These are phyloP conservation scores for Aegle marmelos DNA, from an alignment of 345 rosid genomes.

Conservation along the genomic window DNA sequence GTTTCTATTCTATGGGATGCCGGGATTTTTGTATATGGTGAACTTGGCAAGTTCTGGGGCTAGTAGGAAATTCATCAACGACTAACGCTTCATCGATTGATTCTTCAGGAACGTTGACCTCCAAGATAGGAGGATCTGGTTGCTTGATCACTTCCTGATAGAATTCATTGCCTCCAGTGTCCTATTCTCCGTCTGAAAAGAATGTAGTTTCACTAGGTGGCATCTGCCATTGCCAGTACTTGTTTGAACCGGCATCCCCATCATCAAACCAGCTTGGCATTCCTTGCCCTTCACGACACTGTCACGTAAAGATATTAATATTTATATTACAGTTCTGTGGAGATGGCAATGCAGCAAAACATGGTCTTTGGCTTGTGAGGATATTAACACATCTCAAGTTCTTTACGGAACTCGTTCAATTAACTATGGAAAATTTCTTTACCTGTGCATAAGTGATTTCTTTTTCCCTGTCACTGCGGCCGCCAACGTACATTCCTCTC, in stretches of 20 bases:
- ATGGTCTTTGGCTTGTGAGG: background rate
- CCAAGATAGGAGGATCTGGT: too few species aligned
- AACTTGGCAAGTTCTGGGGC: background rate
- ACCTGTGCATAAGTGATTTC: constrained; percentile 13
- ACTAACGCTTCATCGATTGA: background rate
- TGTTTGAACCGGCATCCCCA: background rate
- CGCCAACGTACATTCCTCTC: constrained; percentile 8
- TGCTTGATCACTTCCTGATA: too few species aligned
- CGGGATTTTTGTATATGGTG: background rate
- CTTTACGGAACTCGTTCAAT: background rate
- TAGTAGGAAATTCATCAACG: background rate
- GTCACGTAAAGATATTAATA: background rate
- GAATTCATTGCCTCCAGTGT: too few species aligned
- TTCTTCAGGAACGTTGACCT: background rate
- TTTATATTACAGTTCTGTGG: background rate
- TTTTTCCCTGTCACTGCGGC: constrained; percentile 14
- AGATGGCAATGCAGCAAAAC: constrained; percentile 2
- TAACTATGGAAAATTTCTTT: constrained; percentile 3
- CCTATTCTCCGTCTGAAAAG: background rate
- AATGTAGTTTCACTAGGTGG: background rate
- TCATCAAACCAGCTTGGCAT: background rate
- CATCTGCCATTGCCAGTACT: background rate
- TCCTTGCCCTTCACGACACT: background rate
- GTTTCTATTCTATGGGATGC: background rate
- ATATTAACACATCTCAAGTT: background rate